Evolutionary conservation across 1,139 yeast genomes (phyloP).

Genomic region (Sugiyamaella pinicola): DNA sequence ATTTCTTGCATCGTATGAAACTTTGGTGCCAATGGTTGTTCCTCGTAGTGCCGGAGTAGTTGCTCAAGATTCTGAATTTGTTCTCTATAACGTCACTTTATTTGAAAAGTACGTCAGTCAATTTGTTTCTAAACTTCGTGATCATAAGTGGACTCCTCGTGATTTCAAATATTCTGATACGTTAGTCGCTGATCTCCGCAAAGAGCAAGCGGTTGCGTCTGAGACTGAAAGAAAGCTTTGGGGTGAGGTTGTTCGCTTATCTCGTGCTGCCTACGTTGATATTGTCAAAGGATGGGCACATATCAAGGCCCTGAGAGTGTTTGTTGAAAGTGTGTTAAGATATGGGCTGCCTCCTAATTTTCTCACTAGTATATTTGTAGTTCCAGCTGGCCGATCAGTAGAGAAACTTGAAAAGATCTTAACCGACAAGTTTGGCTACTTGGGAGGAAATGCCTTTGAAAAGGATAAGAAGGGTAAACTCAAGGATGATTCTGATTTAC

Average conservation of each 20-base stretch:
- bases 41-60: slow-evolving; percentile 83
- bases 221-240: slow-evolving; percentile 73
- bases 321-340: slow-evolving; percentile 75
- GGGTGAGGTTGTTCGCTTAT: slow-evolving; percentile 77
- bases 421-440: slow-evolving; percentile 74
- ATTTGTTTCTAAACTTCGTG: slow-evolving; percentile 73
- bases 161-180: slow-evolving; percentile 89
- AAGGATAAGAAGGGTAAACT: slow-evolving; percentile 67
- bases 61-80: slow-evolving; percentile 71
- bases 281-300: slow-evolving; percentile 86
- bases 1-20: slow-evolving; percentile 72
- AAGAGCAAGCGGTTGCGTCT: slow-evolving; percentile 75
- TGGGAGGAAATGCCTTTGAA: slow-evolving; percentile 84
- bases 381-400: slow-evolving; percentile 39
- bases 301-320: slow-evolving; percentile 65
- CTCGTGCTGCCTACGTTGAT: slow-evolving; percentile 86
- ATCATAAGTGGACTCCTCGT: slow-evolving; percentile 88
- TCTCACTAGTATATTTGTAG: slow-evolving; percentile 58
- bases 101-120: slow-evolving; percentile 79
- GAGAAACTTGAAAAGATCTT: slow-evolving; percentile 68
- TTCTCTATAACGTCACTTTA: slow-evolving; percentile 74
- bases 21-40: slow-evolving; percentile 76
- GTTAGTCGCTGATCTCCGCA: slow-evolving; percentile 65
- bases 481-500: slow-evolving; percentile 61
- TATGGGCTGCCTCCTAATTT: slow-evolving; percentile 97